Conservation (phyloP, 306 rosid genomes). For the Vigna unguiculata region DNA sequence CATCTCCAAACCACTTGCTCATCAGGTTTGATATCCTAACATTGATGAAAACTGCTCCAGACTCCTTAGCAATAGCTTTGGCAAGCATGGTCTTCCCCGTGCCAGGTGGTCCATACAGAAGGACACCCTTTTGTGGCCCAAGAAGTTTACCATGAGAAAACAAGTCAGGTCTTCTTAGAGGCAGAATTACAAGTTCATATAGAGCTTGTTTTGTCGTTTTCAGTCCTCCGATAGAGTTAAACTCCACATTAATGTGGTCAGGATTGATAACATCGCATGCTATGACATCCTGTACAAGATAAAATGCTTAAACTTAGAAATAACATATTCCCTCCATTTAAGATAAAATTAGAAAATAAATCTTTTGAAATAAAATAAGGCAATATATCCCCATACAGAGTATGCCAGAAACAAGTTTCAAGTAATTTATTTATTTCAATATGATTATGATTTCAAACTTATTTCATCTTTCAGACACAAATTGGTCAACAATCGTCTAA, state of each 20-base stretch:
- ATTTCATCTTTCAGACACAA: background rate
- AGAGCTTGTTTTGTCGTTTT: conserved; percentile 79
- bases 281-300: conserved; percentile 78
- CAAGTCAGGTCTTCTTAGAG: conserved; percentile 78
- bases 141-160: conserved; percentile 89
- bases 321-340: background rate
- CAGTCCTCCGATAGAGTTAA: conserved; percentile 86
- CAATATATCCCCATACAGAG: background rate
- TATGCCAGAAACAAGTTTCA: conserved; percentile 1
- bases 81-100: conserved; percentile 99
- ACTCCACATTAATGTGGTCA: conserved; percentile 87
- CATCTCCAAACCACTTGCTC: conserved; percentile 99
- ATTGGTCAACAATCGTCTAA: conserved; percentile 8
- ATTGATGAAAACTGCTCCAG: conserved; percentile 94
- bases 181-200: conserved; percentile 90
- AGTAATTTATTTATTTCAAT: background rate
- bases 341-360: background rate
- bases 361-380: background rate
- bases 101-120: conserved; percentile 96
- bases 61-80: conserved; percentile 97
- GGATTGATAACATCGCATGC: conserved; percentile 98
- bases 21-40: conserved; percentile 92
- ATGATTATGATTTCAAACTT: background rate
- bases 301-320: conserved; percentile 23
- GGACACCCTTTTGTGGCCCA: conserved; percentile 95